phyloP scores from a whole-genome alignment of 83 land plant species.

The Thuja plicata region DNA sequence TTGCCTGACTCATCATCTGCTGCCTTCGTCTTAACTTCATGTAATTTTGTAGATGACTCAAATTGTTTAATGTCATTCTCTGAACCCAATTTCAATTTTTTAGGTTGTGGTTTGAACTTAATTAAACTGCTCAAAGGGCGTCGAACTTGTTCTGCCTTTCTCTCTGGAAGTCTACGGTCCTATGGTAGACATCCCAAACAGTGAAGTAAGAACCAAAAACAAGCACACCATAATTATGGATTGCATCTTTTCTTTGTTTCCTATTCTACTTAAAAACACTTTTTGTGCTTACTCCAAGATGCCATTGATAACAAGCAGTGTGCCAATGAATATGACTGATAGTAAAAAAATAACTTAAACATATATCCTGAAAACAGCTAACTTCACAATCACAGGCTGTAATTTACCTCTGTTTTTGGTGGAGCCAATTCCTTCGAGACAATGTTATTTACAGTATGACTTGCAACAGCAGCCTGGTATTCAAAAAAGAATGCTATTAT shows the following conservation, averaged over 20 bases:
- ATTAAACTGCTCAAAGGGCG: constrained; percentile 33
- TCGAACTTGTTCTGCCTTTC: constrained; percentile 24
- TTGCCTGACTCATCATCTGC: neutral
- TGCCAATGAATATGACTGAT: neutral
- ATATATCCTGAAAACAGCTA: neutral
- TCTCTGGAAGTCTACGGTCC: constrained; percentile 14
- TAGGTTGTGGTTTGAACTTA: constrained; percentile 55
- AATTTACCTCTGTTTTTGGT: constrained; percentile 13
- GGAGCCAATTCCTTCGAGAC: neutral
- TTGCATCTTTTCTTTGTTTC: neutral
- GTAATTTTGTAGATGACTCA: neutral
- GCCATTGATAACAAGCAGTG: neutral
- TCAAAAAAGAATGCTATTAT: neutral
- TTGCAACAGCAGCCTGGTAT: constrained; percentile 16
- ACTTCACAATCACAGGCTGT: neutral
- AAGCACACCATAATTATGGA: neutral
- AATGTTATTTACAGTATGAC: constrained; percentile 13
- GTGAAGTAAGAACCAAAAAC: neutral
- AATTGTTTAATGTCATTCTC: neutral
- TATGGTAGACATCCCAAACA: neutral
- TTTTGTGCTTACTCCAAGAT: neutral
- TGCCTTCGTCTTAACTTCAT: neutral
- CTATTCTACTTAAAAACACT: neutral
- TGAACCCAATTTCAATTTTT: constrained; percentile 36
- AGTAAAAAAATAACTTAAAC: neutral